phyloP scores from a whole-genome alignment of 1,139 yeast genomes.

The Saccharomyces pastorianus region DNA sequence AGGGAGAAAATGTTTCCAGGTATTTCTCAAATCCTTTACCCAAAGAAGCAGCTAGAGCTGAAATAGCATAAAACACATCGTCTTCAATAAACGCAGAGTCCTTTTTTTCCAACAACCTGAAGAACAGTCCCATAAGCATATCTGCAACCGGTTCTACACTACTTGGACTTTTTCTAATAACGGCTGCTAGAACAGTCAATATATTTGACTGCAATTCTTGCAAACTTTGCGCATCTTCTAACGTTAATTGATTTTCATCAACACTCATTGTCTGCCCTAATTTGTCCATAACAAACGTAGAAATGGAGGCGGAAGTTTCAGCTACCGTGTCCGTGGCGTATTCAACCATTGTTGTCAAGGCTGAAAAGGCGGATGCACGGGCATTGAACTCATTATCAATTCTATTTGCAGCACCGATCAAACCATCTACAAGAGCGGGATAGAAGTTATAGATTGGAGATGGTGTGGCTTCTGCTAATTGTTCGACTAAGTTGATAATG shows the following conservation, averaged over 20 bases:
- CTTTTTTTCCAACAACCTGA: constrained; percentile 54
- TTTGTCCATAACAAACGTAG: constrained; percentile 64
- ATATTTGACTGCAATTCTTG: constrained; percentile 88
- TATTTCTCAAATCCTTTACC: constrained; percentile 64
- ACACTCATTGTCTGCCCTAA: constrained; percentile 57
- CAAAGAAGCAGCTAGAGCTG: constrained; percentile 78
- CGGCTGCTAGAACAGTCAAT: constrained; percentile 76
- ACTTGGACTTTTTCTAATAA: constrained; percentile 72
- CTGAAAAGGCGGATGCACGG: constrained; percentile 95
- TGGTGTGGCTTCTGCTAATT: constrained; percentile 54
- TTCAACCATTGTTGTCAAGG: constrained; percentile 72
- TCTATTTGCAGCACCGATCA: constrained; percentile 61
- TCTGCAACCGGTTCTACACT: constrained; percentile 68
- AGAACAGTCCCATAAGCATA: constrained; percentile 72
- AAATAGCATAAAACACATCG: constrained; percentile 84
- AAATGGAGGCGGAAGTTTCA: constrained; percentile 61
- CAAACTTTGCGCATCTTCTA: constrained; percentile 67
- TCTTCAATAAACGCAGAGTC: constrained; percentile 82
- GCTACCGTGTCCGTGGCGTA: constrained; percentile 67
- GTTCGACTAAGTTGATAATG: constrained; percentile 82
- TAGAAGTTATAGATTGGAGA: constrained; percentile 72
- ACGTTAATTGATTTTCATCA: constrained; percentile 45
- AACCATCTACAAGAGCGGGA: constrained; percentile 56
- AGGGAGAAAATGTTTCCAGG: constrained; percentile 77
- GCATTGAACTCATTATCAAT: constrained; percentile 76